Evolutionary conservation across 345 rosid genomes (phyloP), one percentile per base, ranked within the genome.

Genomic region (Aquilaria yunnanensis): DNA sequence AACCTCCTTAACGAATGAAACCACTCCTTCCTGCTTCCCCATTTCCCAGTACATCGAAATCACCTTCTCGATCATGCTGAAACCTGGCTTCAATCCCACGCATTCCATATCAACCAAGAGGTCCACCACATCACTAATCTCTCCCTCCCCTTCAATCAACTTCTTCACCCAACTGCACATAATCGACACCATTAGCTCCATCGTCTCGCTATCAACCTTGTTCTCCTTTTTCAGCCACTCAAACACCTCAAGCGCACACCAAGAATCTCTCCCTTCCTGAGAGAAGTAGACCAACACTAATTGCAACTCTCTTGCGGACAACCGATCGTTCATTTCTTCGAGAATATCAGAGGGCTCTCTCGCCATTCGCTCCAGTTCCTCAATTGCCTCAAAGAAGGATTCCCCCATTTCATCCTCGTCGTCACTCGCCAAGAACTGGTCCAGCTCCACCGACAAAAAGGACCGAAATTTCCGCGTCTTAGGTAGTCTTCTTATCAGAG

Each of bases 221-320:
- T 89, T 78, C 67, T 85, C 96, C 74, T 85, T 89, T 47, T 75
- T 84, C 51, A 92, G 67, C 96, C 98, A 92, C 68, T 92, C 98
- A 59, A 92, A 92, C 13, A 92, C 96, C 75, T 92, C 98, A 5
- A 92, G 91, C 0, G 96, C 88, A 60, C 98, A 92, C 98, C 98
- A 89, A 0, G 96, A 92, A 45, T 92, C 98, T 60, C 96, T 83
- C 59, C 98, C 98, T 72, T 92, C 96, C 59, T 87, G 98, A 45
- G 98, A 79, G 68, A 92, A 92, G 74, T 92, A 92, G 9, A 92
- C 98, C 11, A 92, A 68, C 63, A 92, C 96, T 31, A 92, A 67
- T 4, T 87, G 98, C 47, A 92, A 61, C 32, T 92, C 96, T 66
- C 88, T 73, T 0, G 87, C 83, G 0, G 98, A 92, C 3, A 92